Conservation (phyloP, 352 stramenopile species). For the Phytopythium ostracodes region DNA sequence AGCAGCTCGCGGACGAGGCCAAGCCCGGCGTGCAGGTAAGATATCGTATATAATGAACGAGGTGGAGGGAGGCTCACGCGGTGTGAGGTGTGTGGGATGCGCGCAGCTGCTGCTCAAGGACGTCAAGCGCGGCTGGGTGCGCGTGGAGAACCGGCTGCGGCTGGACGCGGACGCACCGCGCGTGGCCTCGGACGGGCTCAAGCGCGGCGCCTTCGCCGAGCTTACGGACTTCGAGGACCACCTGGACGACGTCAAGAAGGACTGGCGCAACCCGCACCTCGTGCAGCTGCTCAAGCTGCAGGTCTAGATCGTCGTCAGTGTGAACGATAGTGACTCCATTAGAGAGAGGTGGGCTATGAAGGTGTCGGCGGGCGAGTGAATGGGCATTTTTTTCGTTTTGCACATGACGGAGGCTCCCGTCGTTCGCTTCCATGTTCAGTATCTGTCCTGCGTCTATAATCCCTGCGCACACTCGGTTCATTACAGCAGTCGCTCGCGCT, state of each 20-base stretch:
- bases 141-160: slow-evolving; percentile 57
- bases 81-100: slow-evolving; percentile 1
- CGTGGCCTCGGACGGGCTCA: slow-evolving; percentile 40
- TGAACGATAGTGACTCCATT: background rate
- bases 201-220: slow-evolving; percentile 41
- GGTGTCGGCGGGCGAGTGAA: background rate
- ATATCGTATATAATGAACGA: background rate
- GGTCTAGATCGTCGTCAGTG: slow-evolving; percentile 27
- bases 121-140: slow-evolving; percentile 72
- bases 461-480: background rate
- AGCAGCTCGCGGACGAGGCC: slow-evolving; percentile 47
- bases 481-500: slow-evolving; percentile 19
- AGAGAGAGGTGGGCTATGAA: background rate
- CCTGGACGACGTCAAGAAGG: slow-evolving; percentile 60
- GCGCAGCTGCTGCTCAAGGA: slow-evolving; percentile 65
- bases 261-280: slow-evolving; percentile 75
- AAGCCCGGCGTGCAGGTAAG: slow-evolving; percentile 51
- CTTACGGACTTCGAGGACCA: slow-evolving; percentile 79
- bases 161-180: slow-evolving; percentile 37
- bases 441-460: background rate
- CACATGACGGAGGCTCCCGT: background rate
- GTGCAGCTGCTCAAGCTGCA: slow-evolving; percentile 70
- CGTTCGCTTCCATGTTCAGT: too few species aligned
- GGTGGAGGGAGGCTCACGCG: background rate
- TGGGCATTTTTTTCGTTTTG: background rate